Evolutionary conservation across 2,329 filamentous ascomycete species (phyloP).

Genomic region (Stagonosporopsis rhizophila): DNA sequence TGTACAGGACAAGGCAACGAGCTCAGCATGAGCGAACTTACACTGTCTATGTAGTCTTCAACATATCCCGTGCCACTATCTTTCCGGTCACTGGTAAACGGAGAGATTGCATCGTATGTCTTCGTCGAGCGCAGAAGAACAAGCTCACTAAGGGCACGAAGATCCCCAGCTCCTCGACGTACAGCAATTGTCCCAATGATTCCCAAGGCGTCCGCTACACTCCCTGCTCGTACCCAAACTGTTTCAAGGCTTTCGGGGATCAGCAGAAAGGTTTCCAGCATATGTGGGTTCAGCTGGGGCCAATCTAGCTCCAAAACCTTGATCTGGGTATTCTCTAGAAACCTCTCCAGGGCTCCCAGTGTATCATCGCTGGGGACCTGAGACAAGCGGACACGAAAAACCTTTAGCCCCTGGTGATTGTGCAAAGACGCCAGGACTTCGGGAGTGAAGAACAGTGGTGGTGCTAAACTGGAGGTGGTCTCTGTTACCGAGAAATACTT

Average conservation of each 20-base stretch:
- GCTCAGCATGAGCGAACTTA: background rate
- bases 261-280: slow-evolving; percentile 24
- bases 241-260: slow-evolving; percentile 19
- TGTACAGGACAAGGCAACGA: no score
- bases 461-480: slow-evolving; percentile 6
- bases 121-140: slow-evolving; percentile 28
- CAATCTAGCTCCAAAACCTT: slow-evolving; percentile 35
- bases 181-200: slow-evolving; percentile 22
- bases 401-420: slow-evolving; percentile 23
- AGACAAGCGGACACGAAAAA: slow-evolving; percentile 26
- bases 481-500: slow-evolving; percentile 31
- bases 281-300: slow-evolving; percentile 28
- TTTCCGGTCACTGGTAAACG: background rate
- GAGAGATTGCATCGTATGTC: background rate
- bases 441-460: slow-evolving; percentile 30
- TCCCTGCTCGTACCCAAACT: slow-evolving; percentile 29
- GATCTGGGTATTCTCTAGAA: slow-evolving; percentile 25
- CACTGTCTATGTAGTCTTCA: background rate
- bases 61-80: slow-evolving; percentile 8
- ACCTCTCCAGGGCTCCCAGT: slow-evolving; percentile 25
- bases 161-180: slow-evolving; percentile 16
- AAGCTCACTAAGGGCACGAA: slow-evolving; percentile 21
- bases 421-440: slow-evolving; percentile 30
- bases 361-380: slow-evolving; percentile 26
- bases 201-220: slow-evolving; percentile 22